Conservation (phyloP, 495 filamentous ascomycete species). For the Pseudotulostoma volvatum region DNA sequence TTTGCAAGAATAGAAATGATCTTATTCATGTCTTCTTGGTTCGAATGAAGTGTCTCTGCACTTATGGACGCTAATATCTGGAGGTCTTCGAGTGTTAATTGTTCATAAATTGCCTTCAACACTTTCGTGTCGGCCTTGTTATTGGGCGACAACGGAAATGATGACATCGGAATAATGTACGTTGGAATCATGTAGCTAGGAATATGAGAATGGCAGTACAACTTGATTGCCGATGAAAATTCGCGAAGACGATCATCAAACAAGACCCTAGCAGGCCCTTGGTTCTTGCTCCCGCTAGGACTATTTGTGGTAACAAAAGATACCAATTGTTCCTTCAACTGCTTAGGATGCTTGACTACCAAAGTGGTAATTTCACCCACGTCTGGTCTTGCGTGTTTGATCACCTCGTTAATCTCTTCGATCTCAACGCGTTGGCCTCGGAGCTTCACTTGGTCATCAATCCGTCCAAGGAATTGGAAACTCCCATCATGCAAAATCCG, state of each 20-base stretch:
- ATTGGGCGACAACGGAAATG: conserved; percentile 51
- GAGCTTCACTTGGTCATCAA: conserved; percentile 19
- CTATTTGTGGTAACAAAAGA: conserved; percentile 40
- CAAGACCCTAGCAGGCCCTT: conserved; percentile 3
- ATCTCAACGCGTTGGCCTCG: conserved; percentile 19
- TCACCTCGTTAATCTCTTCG: conserved; percentile 16
- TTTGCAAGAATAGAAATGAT: conserved; percentile 36
- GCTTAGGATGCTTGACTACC: conserved; percentile 43
- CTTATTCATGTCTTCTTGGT: conserved; percentile 20
- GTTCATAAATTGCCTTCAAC: conserved; percentile 41
- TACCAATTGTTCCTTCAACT: conserved; percentile 52
- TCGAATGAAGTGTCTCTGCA: conserved; percentile 16
- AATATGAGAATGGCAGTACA: conserved; percentile 41
- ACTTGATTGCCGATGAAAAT: conserved; percentile 18
- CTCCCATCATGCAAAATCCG: conserved; percentile 21
- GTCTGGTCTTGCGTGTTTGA: conserved; percentile 6
- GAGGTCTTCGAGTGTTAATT: conserved; percentile 35
- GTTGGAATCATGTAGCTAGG: conserved; percentile 68
- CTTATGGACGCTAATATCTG: conserved; percentile 32
- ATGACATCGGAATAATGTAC: conserved; percentile 45
- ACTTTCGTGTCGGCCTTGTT: conserved; percentile 58
- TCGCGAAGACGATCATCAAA: conserved; percentile 4
- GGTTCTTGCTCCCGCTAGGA: conserved; percentile 10
- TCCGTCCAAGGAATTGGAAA: conserved; percentile 22
- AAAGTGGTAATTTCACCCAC: conserved; percentile 47